Evolutionary conservation across 257 asterid species (phyloP).

Genomic region (Petrea volubilis): DNA sequence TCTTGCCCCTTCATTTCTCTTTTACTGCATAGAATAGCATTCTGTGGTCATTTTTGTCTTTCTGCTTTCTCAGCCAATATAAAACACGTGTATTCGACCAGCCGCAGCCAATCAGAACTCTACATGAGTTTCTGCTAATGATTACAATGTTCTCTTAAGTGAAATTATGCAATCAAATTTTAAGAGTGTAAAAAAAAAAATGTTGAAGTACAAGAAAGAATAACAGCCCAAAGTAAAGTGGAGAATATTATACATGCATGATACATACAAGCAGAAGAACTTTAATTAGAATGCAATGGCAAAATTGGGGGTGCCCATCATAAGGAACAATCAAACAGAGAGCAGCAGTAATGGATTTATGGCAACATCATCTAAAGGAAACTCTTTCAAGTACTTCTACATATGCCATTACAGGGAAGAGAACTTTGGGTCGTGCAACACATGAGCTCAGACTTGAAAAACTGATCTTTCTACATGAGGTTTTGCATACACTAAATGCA

Average conservation of each 20-base stretch:
- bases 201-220: conserved; percentile 46
- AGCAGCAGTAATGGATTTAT: conserved; percentile 37
- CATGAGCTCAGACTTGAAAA: not conserved
- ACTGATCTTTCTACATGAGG: not conserved
- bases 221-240: conserved; percentile 22
- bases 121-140: conserved; percentile 35
- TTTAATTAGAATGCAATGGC: conserved; percentile 21
- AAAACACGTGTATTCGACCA: conserved; percentile 27
- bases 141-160: conserved; percentile 27
- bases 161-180: conserved; percentile 27
- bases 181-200: conserved; percentile 8
- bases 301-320: conserved; percentile 15
- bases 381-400: conserved; percentile 29
- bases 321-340: conserved; percentile 12
- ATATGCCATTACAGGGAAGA: conserved; percentile 37
- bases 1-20: conserved; percentile 2
- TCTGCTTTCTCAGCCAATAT: conserved; percentile 25
- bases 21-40: conserved; percentile 47
- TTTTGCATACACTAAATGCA: not conserved
- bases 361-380: conserved; percentile 43
- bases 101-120: conserved; percentile 22
- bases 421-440: conserved; percentile 29
- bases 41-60: conserved; percentile 47
- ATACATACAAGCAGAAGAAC: too few species aligned
- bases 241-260: conserved; percentile 26